Evolutionary conservation across 805 yeast species (phyloP).

Genomic region (Candida nemodendra): DNA sequence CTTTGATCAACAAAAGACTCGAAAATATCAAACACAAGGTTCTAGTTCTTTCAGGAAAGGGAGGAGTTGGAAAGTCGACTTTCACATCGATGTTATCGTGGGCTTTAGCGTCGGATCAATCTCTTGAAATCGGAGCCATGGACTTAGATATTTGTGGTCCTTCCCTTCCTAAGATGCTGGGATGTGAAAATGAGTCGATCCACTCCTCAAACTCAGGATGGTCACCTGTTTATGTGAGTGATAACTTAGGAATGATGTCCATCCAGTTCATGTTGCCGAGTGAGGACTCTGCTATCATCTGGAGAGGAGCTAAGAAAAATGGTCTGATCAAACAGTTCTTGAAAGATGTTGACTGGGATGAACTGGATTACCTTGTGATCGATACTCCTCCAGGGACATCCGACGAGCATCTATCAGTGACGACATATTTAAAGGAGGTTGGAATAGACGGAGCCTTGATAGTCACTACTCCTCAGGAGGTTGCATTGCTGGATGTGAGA

Average conservation of each 20-base stretch:
- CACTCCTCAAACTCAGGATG: constrained; percentile 92
- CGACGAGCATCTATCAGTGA: constrained; percentile 92
- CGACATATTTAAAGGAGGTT: constrained; percentile 80
- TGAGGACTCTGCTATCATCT: constrained; percentile 88
- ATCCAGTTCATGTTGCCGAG: constrained; percentile 94
- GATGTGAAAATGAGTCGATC: constrained; percentile 80
- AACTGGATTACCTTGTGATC: constrained; percentile 77
- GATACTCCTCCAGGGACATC: constrained; percentile 99
- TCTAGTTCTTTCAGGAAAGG: constrained; percentile 75
- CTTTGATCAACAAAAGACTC: constrained; percentile 67
- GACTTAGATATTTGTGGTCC: constrained; percentile 98
- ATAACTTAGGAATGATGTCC: constrained; percentile 92
- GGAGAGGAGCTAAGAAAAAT: constrained; percentile 97
- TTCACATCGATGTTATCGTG: constrained; percentile 94
- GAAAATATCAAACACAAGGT: constrained; percentile 71
- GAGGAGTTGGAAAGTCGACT: constrained; percentile 98
- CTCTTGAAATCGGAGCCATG: constrained; percentile 90
- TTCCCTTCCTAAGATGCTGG: constrained; percentile 90
- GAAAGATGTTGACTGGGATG: constrained; percentile 95
- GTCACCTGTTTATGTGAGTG: constrained; percentile 96
- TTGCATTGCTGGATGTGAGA: constrained; percentile 89
- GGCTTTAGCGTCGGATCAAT: constrained; percentile 86
- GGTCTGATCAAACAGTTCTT: constrained; percentile 90
- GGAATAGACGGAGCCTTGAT: constrained; percentile 95
- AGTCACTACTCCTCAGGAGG: constrained; percentile 98